phyloP scores from a whole-genome alignment of 2,329 filamentous ascomycete species.

The Colletotrichum plurivorum region DNA sequence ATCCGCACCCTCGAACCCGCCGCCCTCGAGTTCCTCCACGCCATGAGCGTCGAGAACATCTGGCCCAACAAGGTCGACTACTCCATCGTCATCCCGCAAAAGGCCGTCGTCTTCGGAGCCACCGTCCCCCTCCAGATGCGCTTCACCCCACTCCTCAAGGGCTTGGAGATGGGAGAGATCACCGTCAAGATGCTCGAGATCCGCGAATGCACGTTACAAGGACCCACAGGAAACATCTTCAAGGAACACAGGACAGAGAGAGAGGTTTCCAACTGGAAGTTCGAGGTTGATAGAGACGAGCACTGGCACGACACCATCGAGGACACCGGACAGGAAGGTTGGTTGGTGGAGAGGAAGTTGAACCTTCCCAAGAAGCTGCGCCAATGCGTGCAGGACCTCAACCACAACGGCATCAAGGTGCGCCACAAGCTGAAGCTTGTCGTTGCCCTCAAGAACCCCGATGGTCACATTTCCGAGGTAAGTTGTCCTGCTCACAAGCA shows the following conservation, averaged over 20 bases:
- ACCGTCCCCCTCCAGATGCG: slow-evolving; percentile 86
- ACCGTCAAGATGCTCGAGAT: slow-evolving; percentile 85
- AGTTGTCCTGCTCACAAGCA: slow-evolving; percentile 42
- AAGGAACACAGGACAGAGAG: slow-evolving; percentile 75
- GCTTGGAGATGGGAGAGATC: slow-evolving; percentile 86
- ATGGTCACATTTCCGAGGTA: slow-evolving; percentile 93
- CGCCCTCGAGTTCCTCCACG: slow-evolving; percentile 84
- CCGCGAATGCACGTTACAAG: slow-evolving; percentile 75
- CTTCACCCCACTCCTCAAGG: slow-evolving; percentile 90
- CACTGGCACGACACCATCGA: slow-evolving; percentile 80
- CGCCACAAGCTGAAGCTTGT: slow-evolving; percentile 94
- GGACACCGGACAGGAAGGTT: slow-evolving; percentile 77
- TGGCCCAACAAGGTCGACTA: slow-evolving; percentile 99
- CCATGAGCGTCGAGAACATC: slow-evolving; percentile 96
- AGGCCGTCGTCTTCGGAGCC: slow-evolving; percentile 95
- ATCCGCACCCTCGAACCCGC: slow-evolving; percentile 83
- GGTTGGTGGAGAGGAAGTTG: slow-evolving; percentile 71
- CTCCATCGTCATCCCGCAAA: slow-evolving; percentile 91
- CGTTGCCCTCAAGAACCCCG: slow-evolving; percentile 92
- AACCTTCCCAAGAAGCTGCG: slow-evolving; percentile 86
- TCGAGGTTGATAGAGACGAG: slow-evolving; percentile 68
- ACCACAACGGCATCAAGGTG: slow-evolving; percentile 90
- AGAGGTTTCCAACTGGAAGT: slow-evolving; percentile 73
- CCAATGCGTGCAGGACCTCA: slow-evolving; percentile 90
- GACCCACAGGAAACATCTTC: slow-evolving; percentile 59